Percentiles rank a stretch among this genome's conserved stretches.
Conservation (phyloP, 768 basidiomycete genomes). For the Antrodiella citrinella region DNA sequence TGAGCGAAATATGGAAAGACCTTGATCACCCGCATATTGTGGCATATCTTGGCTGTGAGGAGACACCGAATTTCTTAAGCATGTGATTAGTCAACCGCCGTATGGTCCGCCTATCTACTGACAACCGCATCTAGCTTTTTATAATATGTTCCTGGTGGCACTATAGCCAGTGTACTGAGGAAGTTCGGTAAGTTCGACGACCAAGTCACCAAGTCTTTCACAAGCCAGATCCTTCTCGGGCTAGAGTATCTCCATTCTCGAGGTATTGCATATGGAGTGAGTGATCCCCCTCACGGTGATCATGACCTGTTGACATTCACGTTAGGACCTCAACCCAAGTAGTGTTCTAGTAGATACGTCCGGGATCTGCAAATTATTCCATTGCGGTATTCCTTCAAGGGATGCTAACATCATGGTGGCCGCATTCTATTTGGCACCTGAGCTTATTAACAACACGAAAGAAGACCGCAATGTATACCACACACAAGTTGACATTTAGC, state of each 20-base stretch:
- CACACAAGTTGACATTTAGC: slow-evolving; percentile 95
- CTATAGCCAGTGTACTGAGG: slow-evolving; percentile 75
- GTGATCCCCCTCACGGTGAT: slow-evolving; percentile 12
- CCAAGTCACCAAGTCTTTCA: slow-evolving; percentile 82
- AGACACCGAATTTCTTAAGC: slow-evolving; percentile 81
- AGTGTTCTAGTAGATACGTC: slow-evolving; percentile 91
- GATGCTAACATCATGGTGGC: slow-evolving; percentile 70
- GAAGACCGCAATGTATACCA: slow-evolving; percentile 86
- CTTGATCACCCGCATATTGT: slow-evolving; percentile 94
- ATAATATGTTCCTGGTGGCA: slow-evolving; percentile 95
- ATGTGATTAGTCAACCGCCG: slow-evolving; percentile 51
- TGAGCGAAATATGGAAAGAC: slow-evolving; percentile 90
- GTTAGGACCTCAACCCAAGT: slow-evolving; percentile 87
- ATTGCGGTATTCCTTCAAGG: slow-evolving; percentile 93
- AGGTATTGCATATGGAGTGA: slow-evolving; percentile 82
- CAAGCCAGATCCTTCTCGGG: slow-evolving; percentile 79
- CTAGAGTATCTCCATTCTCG: slow-evolving; percentile 84
- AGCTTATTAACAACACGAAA: slow-evolving; percentile 74
- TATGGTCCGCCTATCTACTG: neutral
- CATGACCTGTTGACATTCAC: slow-evolving; percentile 1
- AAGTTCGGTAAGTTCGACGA: slow-evolving; percentile 89
- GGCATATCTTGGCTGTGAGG: slow-evolving; percentile 87
- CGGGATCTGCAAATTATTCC: slow-evolving; percentile 90
- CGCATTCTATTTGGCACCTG: slow-evolving; percentile 97
- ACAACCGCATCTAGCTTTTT: slow-evolving; percentile 61